Conservation (phyloP, 805 yeast species). For the Hanseniaspora occidentalis region DNA sequence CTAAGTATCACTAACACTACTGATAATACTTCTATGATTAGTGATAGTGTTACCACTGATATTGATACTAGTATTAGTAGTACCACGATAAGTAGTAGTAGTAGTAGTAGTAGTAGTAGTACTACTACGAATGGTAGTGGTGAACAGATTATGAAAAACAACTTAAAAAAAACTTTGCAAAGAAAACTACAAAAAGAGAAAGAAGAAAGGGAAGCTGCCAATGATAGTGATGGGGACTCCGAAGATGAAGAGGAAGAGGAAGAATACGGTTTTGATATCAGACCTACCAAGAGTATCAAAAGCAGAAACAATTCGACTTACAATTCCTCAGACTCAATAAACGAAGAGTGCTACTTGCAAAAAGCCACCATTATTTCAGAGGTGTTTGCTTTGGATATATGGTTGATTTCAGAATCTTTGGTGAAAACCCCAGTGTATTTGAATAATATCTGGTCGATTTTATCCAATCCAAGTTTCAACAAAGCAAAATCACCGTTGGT, state of each 20-base stretch:
- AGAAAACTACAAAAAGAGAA: too few species aligned
- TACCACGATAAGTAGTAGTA: not conserved
- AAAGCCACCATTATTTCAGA: conserved; percentile 41
- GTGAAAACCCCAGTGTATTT: conserved; percentile 59
- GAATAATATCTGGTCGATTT: conserved; percentile 63
- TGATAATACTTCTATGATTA: not conserved
- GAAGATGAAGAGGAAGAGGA: not conserved
- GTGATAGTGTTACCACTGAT: conserved; percentile 6
- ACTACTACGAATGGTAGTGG: too few species aligned
- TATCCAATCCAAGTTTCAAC: conserved; percentile 41
- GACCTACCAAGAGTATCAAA: not conserved
- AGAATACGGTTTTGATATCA: too few species aligned
- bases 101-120: too few species aligned
- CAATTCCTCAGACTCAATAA: conserved; percentile 3
- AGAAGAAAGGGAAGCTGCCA: too few species aligned
- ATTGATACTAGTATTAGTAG: too few species aligned
- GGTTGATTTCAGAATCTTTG: conserved; percentile 83
- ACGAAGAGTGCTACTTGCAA: conserved; percentile 9
- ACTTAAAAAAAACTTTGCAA: not conserved
- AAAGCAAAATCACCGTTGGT: conserved; percentile 64
- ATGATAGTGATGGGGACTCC: conserved; percentile 9
- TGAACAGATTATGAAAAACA: too few species aligned
- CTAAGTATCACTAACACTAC: conserved; percentile 1
- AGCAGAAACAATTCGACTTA: conserved; percentile 1
- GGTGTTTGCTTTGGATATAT: conserved; percentile 75